Evolutionary conservation across 805 yeast genomes (phyloP).

Genomic region (Kluyveromyces lactis): DNA sequence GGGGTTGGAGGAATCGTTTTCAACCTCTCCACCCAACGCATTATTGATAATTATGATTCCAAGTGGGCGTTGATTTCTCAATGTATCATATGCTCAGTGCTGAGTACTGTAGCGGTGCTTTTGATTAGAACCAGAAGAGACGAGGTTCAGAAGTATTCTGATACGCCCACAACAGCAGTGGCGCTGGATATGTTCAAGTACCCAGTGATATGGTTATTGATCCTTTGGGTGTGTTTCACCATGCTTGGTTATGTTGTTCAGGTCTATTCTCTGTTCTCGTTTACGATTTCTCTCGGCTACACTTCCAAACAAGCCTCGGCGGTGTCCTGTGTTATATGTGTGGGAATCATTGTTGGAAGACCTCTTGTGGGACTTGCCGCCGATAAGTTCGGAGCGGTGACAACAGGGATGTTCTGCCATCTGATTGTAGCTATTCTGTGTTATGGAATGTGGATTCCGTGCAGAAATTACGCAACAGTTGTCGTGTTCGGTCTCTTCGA

Average conservation of each 20-base stretch:
- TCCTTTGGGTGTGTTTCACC: slow-evolving; percentile 38
- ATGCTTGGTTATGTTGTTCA: slow-evolving; percentile 54
- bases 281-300: slow-evolving; percentile 50
- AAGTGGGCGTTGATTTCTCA: neutral
- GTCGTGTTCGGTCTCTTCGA: slow-evolving; percentile 41
- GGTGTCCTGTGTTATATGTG: slow-evolving; percentile 52
- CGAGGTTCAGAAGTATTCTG: neutral
- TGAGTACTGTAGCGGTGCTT: neutral
- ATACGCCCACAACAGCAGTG: neutral
- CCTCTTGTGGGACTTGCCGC: slow-evolving; percentile 45
- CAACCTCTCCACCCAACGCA: neutral
- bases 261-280: slow-evolving; percentile 51
- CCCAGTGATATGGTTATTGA: slow-evolving; percentile 26
- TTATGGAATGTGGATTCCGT: slow-evolving; percentile 51
- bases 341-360: slow-evolving; percentile 48
- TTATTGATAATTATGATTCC: neutral
- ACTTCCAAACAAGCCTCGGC: slow-evolving; percentile 44
- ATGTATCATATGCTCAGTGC: neutral
- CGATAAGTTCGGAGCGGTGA: slow-evolving; percentile 45
- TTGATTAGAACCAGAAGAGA: slow-evolving; percentile 1
- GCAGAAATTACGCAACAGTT: slow-evolving; percentile 48
- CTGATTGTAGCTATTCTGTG: slow-evolving; percentile 34
- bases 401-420: slow-evolving; percentile 34
- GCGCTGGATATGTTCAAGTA: slow-evolving; percentile 1
- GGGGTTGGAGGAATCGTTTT: neutral